phyloP scores from a whole-genome alignment of 1,284 basidiomycete genomes.

The Ceratobasidium sp. region DNA sequence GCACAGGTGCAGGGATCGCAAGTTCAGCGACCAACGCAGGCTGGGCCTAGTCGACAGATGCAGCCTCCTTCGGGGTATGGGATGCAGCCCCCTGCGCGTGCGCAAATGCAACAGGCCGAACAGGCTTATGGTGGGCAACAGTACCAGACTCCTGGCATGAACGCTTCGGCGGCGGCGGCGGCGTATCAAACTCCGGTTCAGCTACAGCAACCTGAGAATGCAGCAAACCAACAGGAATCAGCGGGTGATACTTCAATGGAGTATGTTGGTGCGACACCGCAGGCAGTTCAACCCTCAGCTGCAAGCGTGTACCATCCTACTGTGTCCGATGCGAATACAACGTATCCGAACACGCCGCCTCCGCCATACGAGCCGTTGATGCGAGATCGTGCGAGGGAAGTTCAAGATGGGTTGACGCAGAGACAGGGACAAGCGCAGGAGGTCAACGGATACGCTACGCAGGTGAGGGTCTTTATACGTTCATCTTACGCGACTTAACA shows the following conservation, averaged over 20 bases:
- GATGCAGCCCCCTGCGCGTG: too few relatives aligned
- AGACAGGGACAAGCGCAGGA: conserved; percentile 11
- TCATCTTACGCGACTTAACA: neutral
- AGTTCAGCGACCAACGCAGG: neutral
- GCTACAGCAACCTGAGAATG: neutral
- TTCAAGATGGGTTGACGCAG: neutral
- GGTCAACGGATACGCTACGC: conserved; percentile 34
- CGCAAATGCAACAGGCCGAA: neutral
- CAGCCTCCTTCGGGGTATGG: neutral
- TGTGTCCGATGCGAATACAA: conserved; percentile 11
- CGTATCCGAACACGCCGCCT: conserved; percentile 30
- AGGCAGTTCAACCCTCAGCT: neutral
- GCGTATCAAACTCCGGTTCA: neutral
- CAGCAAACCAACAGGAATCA: neutral
- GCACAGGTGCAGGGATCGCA: too few relatives aligned
- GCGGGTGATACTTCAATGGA: conserved; percentile 28
- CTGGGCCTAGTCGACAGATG: neutral
- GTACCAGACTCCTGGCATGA: neutral
- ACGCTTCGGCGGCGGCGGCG: neutral
- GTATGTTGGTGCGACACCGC: neutral
- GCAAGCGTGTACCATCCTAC: conserved; percentile 5
- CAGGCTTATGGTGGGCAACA: neutral
- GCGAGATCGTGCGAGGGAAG: conserved; percentile 8
- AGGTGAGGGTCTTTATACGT: conserved; percentile 7
- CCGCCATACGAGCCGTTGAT: conserved; percentile 39